Percentiles rank a stretch among this genome's conserved stretches.
phyloP scores from a whole-genome alignment of 371 early-diverging fungal species.

The Mucor plumbeus region DNA sequence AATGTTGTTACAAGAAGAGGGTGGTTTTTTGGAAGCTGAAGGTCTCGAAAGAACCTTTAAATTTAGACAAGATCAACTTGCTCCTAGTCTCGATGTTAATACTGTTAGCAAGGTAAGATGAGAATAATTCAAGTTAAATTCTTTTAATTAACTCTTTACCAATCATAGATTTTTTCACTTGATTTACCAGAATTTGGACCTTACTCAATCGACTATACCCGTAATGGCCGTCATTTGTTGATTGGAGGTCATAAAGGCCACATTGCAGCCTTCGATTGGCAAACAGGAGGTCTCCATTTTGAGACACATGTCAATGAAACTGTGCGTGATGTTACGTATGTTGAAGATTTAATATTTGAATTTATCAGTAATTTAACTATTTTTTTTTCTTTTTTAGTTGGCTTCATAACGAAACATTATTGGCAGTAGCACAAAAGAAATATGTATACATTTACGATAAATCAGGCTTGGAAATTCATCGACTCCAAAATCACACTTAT shows the following conservation, averaged over 20 bases:
- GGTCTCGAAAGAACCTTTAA: conserved; percentile 90
- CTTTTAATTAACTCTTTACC: not conserved
- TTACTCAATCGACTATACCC: conserved; percentile 88
- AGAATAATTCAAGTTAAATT: too few species aligned
- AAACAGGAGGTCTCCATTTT: conserved; percentile 78
- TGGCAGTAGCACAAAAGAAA: conserved; percentile 97
- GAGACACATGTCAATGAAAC: conserved; percentile 92
- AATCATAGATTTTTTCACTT: conserved; percentile 75
- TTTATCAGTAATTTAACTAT: not conserved
- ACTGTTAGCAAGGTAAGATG: conserved; percentile 78
- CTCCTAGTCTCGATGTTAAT: conserved; percentile 77
- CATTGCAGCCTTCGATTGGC: conserved; percentile 93
- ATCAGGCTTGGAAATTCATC: conserved; percentile 94
- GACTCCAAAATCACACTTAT: conserved; percentile 83
- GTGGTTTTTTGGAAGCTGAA: conserved; percentile 86
- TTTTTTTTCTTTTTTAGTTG: conserved; percentile 53
- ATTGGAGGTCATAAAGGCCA: conserved; percentile 94
- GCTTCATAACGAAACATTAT: conserved; percentile 97
- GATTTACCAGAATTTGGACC: conserved; percentile 88
- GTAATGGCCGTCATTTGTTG: conserved; percentile 87
- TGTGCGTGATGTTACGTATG: conserved; percentile 89
- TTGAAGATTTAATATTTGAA: conserved; percentile 9
- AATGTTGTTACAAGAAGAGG: conserved; percentile 76
- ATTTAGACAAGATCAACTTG: conserved; percentile 81
- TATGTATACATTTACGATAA: conserved; percentile 97